Conservation (phyloP, 345 rosid species). For the Syzygium grande region DNA sequence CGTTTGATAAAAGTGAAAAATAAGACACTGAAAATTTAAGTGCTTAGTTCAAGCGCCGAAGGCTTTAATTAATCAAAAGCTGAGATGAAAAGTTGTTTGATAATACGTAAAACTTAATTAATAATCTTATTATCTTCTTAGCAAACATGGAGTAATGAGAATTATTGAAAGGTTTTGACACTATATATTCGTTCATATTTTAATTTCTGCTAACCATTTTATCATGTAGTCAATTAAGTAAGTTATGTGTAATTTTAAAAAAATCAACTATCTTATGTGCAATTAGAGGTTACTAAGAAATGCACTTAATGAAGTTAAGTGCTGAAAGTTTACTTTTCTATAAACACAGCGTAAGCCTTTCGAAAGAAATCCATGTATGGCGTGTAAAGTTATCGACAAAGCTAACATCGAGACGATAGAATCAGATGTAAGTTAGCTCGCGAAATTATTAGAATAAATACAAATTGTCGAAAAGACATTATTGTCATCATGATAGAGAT, state of each 20-base stretch:
- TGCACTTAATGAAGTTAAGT: too few relatives aligned
- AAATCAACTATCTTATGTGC: too few relatives aligned
- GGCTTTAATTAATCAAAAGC: not conserved
- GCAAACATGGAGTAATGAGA: not conserved
- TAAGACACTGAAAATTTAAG: not conserved
- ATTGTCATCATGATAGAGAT: fast-evolving
- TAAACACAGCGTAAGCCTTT: not conserved
- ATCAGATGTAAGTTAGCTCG: not conserved
- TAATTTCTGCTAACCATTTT: not conserved
- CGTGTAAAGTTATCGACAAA: not conserved
- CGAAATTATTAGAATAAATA: not conserved
- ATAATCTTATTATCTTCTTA: not conserved
- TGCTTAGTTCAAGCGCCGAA: not conserved
- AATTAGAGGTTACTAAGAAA: too few relatives aligned
- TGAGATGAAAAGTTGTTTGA: not conserved
- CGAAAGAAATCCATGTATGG: not conserved
- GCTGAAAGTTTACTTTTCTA: too few relatives aligned
- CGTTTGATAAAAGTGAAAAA: not conserved
- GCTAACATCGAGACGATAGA: not conserved
- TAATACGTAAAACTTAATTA: not conserved
- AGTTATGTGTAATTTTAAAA: not conserved
- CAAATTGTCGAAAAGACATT: not conserved
- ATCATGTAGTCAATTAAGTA: not conserved
- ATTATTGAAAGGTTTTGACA: not conserved
- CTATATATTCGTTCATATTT: not conserved